Percentiles rank a stretch among this genome's conserved stretches.
Conservation (phyloP, 169 alveolate species). For the Babesia caballi region DNA sequence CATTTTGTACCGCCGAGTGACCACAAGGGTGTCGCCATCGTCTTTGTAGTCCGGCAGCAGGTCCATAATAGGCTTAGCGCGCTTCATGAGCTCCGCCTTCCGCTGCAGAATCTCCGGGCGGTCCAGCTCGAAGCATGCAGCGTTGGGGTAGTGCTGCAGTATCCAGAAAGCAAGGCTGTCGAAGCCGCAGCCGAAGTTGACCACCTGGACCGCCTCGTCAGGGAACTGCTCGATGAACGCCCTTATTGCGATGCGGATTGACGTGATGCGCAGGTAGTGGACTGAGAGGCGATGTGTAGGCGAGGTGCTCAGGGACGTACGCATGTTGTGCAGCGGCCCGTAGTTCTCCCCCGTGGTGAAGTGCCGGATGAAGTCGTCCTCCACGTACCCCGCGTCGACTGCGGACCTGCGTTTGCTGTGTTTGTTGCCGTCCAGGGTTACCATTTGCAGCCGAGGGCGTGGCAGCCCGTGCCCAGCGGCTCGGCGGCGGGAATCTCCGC, state of each 20-base stretch:
- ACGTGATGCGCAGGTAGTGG: slow-evolving; percentile 10
- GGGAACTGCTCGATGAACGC: slow-evolving; percentile 25
- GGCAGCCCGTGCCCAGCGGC: slow-evolving; percentile 4
- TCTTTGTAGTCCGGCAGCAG: slow-evolving; percentile 12
- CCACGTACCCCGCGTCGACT: slow-evolving; percentile 32
- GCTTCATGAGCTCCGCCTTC: slow-evolving; percentile 19
- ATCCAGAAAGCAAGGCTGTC: slow-evolving; percentile 48
- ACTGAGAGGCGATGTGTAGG: background rate
- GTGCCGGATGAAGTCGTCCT: slow-evolving; percentile 41
- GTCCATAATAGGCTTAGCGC: background rate
- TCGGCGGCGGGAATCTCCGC: background rate
- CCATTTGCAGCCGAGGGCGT: slow-evolving; percentile 27
- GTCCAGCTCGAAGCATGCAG: slow-evolving; percentile 53
- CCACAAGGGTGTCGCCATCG: background rate
- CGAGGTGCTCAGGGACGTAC: background rate
- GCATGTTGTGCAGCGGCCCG: slow-evolving; percentile 11
- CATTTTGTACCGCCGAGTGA: slow-evolving; percentile 36
- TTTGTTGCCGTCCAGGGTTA: background rate
- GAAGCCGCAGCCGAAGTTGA: slow-evolving; percentile 62
- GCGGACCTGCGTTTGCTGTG: slow-evolving; percentile 18
- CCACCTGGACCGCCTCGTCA: slow-evolving; percentile 46
- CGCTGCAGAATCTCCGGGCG: slow-evolving; percentile 14
- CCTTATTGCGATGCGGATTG: slow-evolving; percentile 1
- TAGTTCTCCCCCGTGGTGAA: background rate
- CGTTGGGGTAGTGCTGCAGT: slow-evolving; percentile 11